Evolutionary conservation across 1,284 basidiomycete genomes (phyloP), one percentile per base, ranked within the genome.

Genomic region (Naganishia liquefaciens): DNA sequence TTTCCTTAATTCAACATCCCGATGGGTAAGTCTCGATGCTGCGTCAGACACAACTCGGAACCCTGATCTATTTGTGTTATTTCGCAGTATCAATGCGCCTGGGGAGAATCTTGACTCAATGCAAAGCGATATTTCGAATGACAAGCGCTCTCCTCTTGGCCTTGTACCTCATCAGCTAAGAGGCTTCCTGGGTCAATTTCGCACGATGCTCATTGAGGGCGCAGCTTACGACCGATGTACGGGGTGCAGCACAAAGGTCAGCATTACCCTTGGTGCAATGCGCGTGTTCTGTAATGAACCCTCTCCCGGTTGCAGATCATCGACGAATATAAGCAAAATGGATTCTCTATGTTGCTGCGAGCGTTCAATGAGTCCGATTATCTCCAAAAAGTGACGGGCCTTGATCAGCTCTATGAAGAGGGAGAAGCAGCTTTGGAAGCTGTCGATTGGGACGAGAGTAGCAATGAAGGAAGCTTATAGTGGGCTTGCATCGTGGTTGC

Each of bases 151-250:
- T 81, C 90, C 78, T 0, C 84, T 98, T 0, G 94, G 94, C 0
- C 80, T 88, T 2, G 89, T 97, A 0, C 95, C 95, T 1, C 96
- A 99, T 76, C 95, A 98, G 75, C 81, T 99, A 5, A 86, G 96
- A 0, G 96, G 94, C 0, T 92, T 87, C 80, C 82, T 99, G 10
- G 85, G 87, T 5, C 87, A 90, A 67, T 99, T 96, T 82, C 83
- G 87, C 54, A 93, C 87, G 46, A 80, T 95, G 70, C 85, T 87
- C 37, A 87, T 99, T 62, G 86, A 88, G 0, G 95, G 93, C 0
- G 85, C 88, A 2, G 91, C 93, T 0, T 99, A 90, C 75, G 85
- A 89, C 63, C 82, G 84, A 52, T 99, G 96, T 75, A 97, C 94
- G 0, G 95, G 90, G 0, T 99, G 95, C 76, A 90, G 88, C 65